Conservation (phyloP, 305 asterid genomes). For the Fraxinus platypoda region DNA sequence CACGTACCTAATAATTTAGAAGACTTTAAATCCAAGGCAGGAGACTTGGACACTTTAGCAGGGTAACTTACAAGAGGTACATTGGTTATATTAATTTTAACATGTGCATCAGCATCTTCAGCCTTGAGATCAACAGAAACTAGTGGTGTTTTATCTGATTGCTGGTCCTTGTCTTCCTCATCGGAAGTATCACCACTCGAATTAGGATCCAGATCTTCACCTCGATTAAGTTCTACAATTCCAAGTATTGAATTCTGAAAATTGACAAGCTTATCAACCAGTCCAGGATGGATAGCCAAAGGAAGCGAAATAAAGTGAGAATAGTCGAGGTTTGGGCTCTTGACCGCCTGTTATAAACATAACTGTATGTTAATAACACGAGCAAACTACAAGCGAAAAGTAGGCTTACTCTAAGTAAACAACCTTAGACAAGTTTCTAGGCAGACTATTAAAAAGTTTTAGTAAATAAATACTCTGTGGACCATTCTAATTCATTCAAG, state of each 20-base stretch:
- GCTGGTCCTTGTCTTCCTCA: constrained; percentile 33
- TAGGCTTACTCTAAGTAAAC: neutral
- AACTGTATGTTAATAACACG: constrained; percentile 4
- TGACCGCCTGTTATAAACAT: constrained; percentile 54
- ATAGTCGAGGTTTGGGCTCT: constrained; percentile 70
- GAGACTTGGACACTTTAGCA: constrained; percentile 41
- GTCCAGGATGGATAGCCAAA: constrained; percentile 73
- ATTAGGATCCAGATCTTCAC: constrained; percentile 32
- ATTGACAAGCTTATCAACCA: constrained; percentile 66
- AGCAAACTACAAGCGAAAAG: neutral
- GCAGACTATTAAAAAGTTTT: neutral
- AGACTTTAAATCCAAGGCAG: constrained; percentile 39
- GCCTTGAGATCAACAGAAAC: constrained; percentile 42
- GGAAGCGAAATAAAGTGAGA: constrained; percentile 98
- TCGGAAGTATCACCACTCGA: constrained; percentile 36
- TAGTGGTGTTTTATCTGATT: constrained; percentile 23
- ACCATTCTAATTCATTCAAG: neutral
- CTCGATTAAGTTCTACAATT: constrained; percentile 35
- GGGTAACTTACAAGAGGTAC: constrained; percentile 53
- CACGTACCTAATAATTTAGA: constrained; percentile 46
- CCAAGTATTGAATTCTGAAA: constrained; percentile 76
- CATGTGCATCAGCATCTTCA: constrained; percentile 27
- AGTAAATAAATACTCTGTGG: neutral
- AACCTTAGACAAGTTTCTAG: neutral
- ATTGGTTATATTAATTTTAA: constrained; percentile 29